Conservation (phyloP, 2,329 filamentous ascomycete genomes). For the Byssoonygena ceratinophila region DNA sequence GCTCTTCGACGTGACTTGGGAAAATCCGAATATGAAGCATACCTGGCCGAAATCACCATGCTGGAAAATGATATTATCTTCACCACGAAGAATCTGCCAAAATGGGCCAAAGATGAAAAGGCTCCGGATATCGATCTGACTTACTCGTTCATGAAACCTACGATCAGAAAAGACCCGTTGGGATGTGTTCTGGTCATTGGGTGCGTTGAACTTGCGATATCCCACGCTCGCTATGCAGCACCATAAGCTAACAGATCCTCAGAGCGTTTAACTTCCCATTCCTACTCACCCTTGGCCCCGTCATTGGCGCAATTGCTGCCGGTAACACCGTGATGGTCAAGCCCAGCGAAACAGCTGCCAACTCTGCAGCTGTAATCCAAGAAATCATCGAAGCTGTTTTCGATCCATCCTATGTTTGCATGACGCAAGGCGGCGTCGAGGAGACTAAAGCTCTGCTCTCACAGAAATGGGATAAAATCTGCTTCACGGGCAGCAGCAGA, state of each 20-base stretch:
- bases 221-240: background rate
- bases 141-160: constrained; percentile 60
- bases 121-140: constrained; percentile 58
- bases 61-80: constrained; percentile 71
- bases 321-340: constrained; percentile 87
- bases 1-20: constrained; percentile 67
- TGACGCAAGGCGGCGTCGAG: constrained; percentile 69
- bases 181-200: constrained; percentile 78
- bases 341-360: constrained; percentile 72
- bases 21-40: constrained; percentile 66
- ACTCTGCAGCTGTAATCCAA: constrained; percentile 66
- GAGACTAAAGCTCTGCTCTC: constrained; percentile 75
- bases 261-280: constrained; percentile 89
- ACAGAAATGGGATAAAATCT: constrained; percentile 95
- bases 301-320: constrained; percentile 82
- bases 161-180: constrained; percentile 75
- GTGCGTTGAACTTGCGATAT: constrained; percentile 29
- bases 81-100: constrained; percentile 63
- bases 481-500: constrained; percentile 72
- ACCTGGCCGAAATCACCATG: constrained; percentile 66
- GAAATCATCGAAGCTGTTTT: constrained; percentile 66
- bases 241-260: constrained; percentile 6
- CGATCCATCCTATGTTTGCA: constrained; percentile 63
- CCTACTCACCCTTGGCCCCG: constrained; percentile 63
- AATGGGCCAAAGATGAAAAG: constrained; percentile 73